Evolutionary conservation across 169 alveolate genomes (phyloP).

Genomic region (Eimeria maxima): DNA sequence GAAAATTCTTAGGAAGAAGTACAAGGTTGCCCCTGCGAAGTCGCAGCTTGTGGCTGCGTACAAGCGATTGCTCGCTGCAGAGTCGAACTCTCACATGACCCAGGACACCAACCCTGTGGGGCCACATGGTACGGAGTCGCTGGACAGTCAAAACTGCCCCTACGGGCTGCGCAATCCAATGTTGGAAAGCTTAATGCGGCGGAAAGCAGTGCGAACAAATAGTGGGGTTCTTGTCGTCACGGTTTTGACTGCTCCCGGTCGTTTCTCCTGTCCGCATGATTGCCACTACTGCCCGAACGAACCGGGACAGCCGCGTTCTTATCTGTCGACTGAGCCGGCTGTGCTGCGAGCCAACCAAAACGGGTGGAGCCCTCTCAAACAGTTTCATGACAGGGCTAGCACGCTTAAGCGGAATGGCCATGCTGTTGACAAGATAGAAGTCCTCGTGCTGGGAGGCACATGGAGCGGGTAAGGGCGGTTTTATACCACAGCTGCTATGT

Average conservation of each 20-base stretch:
- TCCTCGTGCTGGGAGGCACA: slow-evolving; percentile 97
- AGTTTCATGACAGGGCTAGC: slow-evolving; percentile 95
- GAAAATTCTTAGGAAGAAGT: slow-evolving; percentile 82
- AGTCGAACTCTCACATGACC: not conserved
- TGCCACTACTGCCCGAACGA: slow-evolving; percentile 97
- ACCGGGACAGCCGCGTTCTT: slow-evolving; percentile 97
- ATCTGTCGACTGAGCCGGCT: slow-evolving; percentile 98
- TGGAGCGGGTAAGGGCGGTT: slow-evolving; percentile 90
- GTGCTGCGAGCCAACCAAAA: slow-evolving; percentile 97
- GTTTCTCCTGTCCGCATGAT: slow-evolving; percentile 95
- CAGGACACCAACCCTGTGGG: not conserved
- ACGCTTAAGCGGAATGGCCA: slow-evolving; percentile 96
- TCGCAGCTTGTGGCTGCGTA: slow-evolving; percentile 86
- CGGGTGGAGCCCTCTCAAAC: slow-evolving; percentile 94
- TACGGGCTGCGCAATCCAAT: slow-evolving; percentile 63
- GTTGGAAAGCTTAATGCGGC: slow-evolving; percentile 88
- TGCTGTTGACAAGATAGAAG: slow-evolving; percentile 95
- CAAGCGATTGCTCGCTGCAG: slow-evolving; percentile 83
- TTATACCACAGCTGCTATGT: too few relatives aligned
- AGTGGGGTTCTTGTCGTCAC: slow-evolving; percentile 97
- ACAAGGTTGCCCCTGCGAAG: slow-evolving; percentile 85
- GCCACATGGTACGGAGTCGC: not conserved
- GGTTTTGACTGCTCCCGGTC: slow-evolving; percentile 96
- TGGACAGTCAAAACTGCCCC: slow-evolving; percentile 80
- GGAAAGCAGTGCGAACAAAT: slow-evolving; percentile 93